Conservation (phyloP, 2,329 filamentous ascomycete genomes). For the Cladosporium halotolerans region DNA sequence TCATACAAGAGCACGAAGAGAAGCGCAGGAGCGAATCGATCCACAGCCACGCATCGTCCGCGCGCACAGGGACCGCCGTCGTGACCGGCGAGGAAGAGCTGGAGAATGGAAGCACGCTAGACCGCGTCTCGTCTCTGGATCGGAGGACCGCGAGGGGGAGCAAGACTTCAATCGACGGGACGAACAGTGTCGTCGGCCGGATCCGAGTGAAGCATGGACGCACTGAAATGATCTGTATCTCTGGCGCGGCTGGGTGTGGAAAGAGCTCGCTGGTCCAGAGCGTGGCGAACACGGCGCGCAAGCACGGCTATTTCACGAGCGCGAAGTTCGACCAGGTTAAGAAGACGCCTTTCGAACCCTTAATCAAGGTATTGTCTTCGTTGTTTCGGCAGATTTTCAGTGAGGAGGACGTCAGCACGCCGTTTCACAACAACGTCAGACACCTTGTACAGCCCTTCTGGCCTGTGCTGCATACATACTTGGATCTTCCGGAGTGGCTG, state of each 20-base stretch:
- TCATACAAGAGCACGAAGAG: neutral
- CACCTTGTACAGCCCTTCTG: slow-evolving; percentile 52
- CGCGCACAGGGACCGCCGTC: neutral
- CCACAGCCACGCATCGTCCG: slow-evolving; percentile 5
- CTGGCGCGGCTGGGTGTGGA: slow-evolving; percentile 51
- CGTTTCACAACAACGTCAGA: slow-evolving; percentile 55
- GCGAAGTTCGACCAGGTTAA: slow-evolving; percentile 56
- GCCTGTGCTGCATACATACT: slow-evolving; percentile 49
- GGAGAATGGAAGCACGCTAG: neutral
- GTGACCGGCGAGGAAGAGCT: neutral
- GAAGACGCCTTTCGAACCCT: slow-evolving; percentile 55
- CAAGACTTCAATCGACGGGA: slow-evolving; percentile 2
- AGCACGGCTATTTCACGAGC: slow-evolving; percentile 54
- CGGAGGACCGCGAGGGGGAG: slow-evolving; percentile 3
- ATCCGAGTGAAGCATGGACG: slow-evolving; percentile 36
- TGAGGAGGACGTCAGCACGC: slow-evolving; percentile 55
- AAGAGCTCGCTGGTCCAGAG: slow-evolving; percentile 56
- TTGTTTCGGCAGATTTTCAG: slow-evolving; percentile 60
- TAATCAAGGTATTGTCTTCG: slow-evolving; percentile 54
- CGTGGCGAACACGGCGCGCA: slow-evolving; percentile 51
- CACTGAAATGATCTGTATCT: slow-evolving; percentile 54
- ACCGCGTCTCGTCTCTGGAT: slow-evolving; percentile 5
- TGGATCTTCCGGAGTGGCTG: slow-evolving; percentile 64
- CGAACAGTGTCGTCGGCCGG: slow-evolving; percentile 1
- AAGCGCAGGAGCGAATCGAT: slow-evolving; percentile 3